Base-by-base conservation (phyloP, 495 filamentous ascomycete species). In the Talaromyces borbonicus region DNA sequence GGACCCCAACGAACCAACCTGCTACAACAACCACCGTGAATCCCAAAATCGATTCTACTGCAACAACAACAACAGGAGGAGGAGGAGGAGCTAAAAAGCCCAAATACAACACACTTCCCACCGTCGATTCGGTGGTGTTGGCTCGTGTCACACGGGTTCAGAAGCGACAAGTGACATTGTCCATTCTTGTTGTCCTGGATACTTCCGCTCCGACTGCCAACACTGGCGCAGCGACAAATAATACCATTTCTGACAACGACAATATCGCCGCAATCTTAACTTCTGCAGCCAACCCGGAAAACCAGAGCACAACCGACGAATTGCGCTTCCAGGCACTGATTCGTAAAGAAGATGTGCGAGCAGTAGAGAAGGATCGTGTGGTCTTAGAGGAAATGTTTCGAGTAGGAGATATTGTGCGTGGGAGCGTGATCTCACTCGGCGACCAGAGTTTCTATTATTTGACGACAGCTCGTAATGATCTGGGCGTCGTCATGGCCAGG, bases 401-500 rank as follows among this genome's bases (percentile, higher is more conserved):
- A 48, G 87, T 90, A 9, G 92, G 92, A 0, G 92, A 98, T 73
- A 80, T 98, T 49, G 86, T 98, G 30, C 72, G 89, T 45, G 92
- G 87, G 9, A 76, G 84, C 19, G 90, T 98, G 56, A 89, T 94
- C 42, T 90, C 84, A 7, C 64, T 97, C 2, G 92, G 92, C 16
- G 92, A 98, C 64, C 88, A 95, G 64, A 79, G 81, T 35, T 93
- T 85, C 55, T 97, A 95, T 62, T 98, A 96, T 63, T 68, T 95
- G 12, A 83, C 79, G 26, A 98, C 92, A 5, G 87, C 87, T 41
- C 74, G 75, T 49, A 96, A 98, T 64, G 84, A 93, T 61, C 70
- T 94, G 29, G 92, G 92, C 16, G 90, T 98, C 36, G 82, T 98
- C 16, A 87, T 96, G 84, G 92, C 92, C 18, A 80, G 74, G 54